phyloP scores from a whole-genome alignment of 352 stramenopile genomes.

The Halophytophthora batemanensis region DNA sequence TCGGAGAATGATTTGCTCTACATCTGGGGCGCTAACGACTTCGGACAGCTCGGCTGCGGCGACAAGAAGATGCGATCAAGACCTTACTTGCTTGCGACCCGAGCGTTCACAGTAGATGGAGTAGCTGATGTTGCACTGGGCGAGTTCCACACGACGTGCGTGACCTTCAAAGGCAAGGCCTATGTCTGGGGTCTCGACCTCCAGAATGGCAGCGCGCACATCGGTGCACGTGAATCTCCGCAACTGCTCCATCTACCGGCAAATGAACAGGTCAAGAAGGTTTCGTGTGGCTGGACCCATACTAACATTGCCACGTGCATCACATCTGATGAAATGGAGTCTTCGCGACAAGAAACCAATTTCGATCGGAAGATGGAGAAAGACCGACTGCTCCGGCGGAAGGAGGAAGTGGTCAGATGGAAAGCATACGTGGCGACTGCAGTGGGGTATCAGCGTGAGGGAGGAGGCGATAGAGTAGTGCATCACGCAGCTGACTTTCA shows the following conservation, averaged over 20 bases:
- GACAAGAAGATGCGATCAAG: constrained; percentile 41
- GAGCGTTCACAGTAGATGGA: constrained; percentile 39
- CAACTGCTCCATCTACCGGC: constrained; percentile 28
- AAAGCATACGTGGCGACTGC: constrained; percentile 11
- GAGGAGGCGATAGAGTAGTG: neutral
- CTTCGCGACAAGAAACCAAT: constrained; percentile 18
- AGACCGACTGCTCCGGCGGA: constrained; percentile 22
- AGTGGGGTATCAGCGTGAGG: constrained; percentile 1
- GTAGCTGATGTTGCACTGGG: constrained; percentile 58
- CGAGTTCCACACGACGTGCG: constrained; percentile 70
- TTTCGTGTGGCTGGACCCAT: constrained; percentile 67
- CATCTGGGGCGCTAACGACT: constrained; percentile 78
- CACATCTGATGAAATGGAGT: constrained; percentile 12
- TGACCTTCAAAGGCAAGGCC: constrained; percentile 39
- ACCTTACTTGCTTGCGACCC: constrained; percentile 43
- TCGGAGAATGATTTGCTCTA: constrained; percentile 70
- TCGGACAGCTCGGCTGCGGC: constrained; percentile 67
- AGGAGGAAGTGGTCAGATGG: constrained; percentile 24
- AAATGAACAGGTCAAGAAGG: constrained; percentile 36
- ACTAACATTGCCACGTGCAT: constrained; percentile 57
- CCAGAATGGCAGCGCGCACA: constrained; percentile 32
- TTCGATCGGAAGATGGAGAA: constrained; percentile 30
- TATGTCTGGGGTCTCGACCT: constrained; percentile 70
- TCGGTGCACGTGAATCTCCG: constrained; percentile 34
- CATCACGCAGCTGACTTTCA: neutral